A percentile compares a stretch with the other conserved stretches of the same genome.
These are phyloP conservation scores for Arthrobotrys megalospora DNA, from an alignment of 2,329 filamentous ascomycete genomes.

Conservation along the genomic window DNA sequence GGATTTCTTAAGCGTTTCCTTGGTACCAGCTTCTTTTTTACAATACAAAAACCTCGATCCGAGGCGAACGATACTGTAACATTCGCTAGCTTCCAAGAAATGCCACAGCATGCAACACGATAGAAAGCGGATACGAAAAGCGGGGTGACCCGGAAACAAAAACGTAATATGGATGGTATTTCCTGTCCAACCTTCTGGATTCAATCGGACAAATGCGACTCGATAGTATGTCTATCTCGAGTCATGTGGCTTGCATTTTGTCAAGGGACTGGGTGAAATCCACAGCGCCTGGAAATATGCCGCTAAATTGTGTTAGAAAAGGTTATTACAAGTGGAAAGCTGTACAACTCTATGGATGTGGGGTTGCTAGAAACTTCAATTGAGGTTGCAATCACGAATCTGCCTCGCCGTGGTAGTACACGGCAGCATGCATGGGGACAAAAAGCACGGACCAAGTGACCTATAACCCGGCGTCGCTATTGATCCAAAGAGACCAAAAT, in stretches of 20 bases:
- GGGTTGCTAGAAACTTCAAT: background rate
- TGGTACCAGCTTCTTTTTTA: background rate
- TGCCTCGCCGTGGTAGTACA: conserved; percentile 1
- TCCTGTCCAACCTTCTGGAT: too few species aligned
- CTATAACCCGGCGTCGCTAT: conserved; percentile 19
- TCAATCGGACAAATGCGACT: conserved; percentile 4
- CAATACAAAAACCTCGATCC: background rate
- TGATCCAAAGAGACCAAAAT: background rate
- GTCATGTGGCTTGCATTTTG: conserved; percentile 3
- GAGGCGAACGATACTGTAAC: conserved; percentile 12
- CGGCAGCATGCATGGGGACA: background rate
- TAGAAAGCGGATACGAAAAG: background rate
- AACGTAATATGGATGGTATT: background rate
- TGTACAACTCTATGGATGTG: background rate
- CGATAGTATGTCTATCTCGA: background rate
- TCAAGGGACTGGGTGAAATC: background rate
- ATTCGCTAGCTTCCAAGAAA: conserved; percentile 7
- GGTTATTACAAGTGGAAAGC: background rate
- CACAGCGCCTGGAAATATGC: conserved; percentile 16
- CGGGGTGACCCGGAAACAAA: background rate
- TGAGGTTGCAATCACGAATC: background rate
- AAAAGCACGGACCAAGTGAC: conserved; percentile 6
- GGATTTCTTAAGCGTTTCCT: background rate
- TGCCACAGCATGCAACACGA: conserved; percentile 1
- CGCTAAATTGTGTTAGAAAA: conserved; percentile 9